Base-by-base conservation (phyloP, 345 rosid species). In the Salix exigua region DNA sequence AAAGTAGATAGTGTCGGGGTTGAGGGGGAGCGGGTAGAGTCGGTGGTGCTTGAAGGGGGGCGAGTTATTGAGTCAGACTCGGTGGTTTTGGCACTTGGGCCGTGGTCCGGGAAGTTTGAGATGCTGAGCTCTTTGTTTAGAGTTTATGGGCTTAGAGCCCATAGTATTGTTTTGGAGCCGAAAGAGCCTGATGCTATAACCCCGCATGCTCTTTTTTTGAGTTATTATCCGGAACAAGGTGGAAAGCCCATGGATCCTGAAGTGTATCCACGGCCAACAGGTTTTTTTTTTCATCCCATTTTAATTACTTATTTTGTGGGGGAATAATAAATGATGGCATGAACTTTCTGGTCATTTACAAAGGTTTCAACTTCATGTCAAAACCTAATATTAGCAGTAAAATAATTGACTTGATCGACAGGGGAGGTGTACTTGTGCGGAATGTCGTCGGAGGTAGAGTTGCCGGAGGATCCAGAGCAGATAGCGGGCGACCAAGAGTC, bases 201-300 rank as follows among this genome's bases (percentile, higher is more conserved):
- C 21, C 90, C 94, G 11, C 96, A 93, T 72, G 96, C 98, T 0
- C 83, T 93, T 19, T 91, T 88, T 79, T 79, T 91, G 53, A 88
- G 85, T 70, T 96, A 86, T 78, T 53, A 44, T 73, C 82, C 88
- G 16, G 61, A 85, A 26, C 81, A 75, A 5, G 96, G 91, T 8
- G 91, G 90, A 17, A 71, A 68, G 72, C 88, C 91, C 50, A 79
- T 91, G 76, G 96, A 93, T 66, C 99, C 97, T 0, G 90, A 91
- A 84, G 93, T 91, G 0, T 91, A 88, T 71, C 97, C 97, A 78
- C 97, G 97, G 25, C 93, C 97, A 1, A 87, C 94, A 2, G 95
- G 93, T 92, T 12, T 46, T 46, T 46, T 2, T 30, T 42, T 63
- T n/a, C n/a, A 46, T 14, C 14, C 17, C 51, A 14, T 46, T 46